Conservation (phyloP, 768 basidiomycete species). For the Rhodotorula diobovata region DNA sequence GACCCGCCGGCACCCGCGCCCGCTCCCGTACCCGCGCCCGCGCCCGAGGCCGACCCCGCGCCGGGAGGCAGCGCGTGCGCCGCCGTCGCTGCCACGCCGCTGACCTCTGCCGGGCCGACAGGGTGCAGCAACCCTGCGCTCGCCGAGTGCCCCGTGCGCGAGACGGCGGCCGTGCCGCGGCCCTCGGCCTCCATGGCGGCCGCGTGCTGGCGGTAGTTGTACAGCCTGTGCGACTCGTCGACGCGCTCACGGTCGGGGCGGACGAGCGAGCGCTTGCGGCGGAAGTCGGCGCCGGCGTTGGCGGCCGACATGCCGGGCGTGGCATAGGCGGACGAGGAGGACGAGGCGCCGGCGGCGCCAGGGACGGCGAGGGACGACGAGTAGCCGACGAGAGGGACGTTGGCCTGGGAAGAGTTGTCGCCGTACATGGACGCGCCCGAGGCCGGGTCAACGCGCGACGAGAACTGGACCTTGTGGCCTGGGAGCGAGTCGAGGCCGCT, state of each 20-base stretch:
- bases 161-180: constrained; percentile 61
- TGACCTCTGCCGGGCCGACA: constrained; percentile 10
- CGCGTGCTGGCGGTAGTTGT: constrained; percentile 85
- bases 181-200: constrained; percentile 69
- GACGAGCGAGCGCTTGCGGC: constrained; percentile 86
- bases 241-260: constrained; percentile 92
- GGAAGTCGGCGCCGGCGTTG: constrained; percentile 44
- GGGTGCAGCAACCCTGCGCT: constrained; percentile 45
- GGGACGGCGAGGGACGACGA: not conserved
- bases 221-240: constrained; percentile 86
- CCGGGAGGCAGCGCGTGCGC: not conserved
- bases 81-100: constrained; percentile 5
- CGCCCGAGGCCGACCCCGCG: too few relatives aligned
- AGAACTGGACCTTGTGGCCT: constrained; percentile 17
- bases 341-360: not conserved
- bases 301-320: not conserved
- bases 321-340: not conserved
- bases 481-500: not conserved
- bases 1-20: constrained; percentile 41
- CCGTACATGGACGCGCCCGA: not conserved
- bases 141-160: constrained; percentile 77
- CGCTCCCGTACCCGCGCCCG: too few relatives aligned
- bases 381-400: constrained; percentile 29
- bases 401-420: constrained; percentile 12
- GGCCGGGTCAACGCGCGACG: not conserved